Conservation (phyloP, 352 stramenopile species). For the Peronospora belbahrii region DNA sequence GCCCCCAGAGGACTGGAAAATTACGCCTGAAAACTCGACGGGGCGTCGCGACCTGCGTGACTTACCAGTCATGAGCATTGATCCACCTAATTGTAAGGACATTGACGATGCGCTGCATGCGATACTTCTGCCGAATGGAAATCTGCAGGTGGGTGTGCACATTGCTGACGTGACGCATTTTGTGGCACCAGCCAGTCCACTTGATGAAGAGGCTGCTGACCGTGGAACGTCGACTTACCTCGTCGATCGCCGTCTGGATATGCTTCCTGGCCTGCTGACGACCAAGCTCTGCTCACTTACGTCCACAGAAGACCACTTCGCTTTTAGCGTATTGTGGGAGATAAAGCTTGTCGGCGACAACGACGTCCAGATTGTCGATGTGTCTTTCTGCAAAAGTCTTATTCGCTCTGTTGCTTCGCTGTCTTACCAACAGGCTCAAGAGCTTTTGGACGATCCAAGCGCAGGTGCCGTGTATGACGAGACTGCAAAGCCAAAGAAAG, state of each 20-base stretch:
- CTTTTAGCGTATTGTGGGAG: slow-evolving; percentile 78
- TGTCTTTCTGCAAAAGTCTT: slow-evolving; percentile 96
- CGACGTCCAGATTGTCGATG: slow-evolving; percentile 88
- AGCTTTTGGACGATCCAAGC: slow-evolving; percentile 88
- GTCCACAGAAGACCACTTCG: slow-evolving; percentile 67
- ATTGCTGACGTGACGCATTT: slow-evolving; percentile 99
- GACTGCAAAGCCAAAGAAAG: slow-evolving; percentile 26
- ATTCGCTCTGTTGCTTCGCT: slow-evolving; percentile 94
- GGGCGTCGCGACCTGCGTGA: slow-evolving; percentile 89
- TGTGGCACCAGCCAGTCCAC: slow-evolving; percentile 86
- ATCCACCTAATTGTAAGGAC: slow-evolving; percentile 89
- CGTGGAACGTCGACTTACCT: slow-evolving; percentile 95
- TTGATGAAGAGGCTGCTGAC: slow-evolving; percentile 92
- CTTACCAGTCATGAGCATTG: slow-evolving; percentile 89
- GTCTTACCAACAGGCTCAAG: slow-evolving; percentile 96
- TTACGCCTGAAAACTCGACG: slow-evolving; percentile 90
- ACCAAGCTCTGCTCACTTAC: slow-evolving; percentile 96
- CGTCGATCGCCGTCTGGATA: slow-evolving; percentile 97
- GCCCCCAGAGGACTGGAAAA: slow-evolving; percentile 91
- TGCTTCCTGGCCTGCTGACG: slow-evolving; percentile 95
- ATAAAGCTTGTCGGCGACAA: slow-evolving; percentile 49
- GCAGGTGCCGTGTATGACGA: slow-evolving; percentile 40
- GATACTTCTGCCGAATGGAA: slow-evolving; percentile 88
- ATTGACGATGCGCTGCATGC: slow-evolving; percentile 99
- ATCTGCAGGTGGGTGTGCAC: slow-evolving; percentile 93